Evolutionary conservation across 345 rosid genomes (phyloP).

Genomic region (Cardiospermum halicacabum): DNA sequence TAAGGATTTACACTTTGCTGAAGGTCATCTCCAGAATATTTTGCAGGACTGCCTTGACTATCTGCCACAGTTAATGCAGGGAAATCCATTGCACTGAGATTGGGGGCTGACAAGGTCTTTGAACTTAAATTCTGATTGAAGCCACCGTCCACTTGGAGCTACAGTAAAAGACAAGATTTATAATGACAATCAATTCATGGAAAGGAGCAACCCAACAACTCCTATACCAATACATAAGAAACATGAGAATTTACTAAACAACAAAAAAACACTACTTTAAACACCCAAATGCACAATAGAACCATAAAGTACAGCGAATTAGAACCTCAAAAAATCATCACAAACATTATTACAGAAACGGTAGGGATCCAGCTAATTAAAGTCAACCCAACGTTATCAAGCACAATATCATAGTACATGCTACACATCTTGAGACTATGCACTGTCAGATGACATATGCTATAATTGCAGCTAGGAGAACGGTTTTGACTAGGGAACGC

Average conservation of each 20-base stretch:
- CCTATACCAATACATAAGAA: background rate
- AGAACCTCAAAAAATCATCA: background rate
- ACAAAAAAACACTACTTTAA: background rate
- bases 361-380: constrained; percentile 7
- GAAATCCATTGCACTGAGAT: constrained; percentile 73
- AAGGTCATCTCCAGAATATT: constrained; percentile 66
- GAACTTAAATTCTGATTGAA: constrained; percentile 64
- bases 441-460: constrained; percentile 15
- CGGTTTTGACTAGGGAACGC: constrained; percentile 26
- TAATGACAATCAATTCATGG: constrained; percentile 4
- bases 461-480: constrained; percentile 24
- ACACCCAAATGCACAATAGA: background rate
- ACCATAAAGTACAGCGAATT: background rate
- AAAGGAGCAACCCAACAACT: background rate
- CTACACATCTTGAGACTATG: constrained; percentile 4
- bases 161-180: constrained; percentile 28
- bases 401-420: constrained; percentile 11
- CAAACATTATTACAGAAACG: background rate
- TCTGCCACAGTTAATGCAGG: constrained; percentile 68
- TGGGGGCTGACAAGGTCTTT: constrained; percentile 66
- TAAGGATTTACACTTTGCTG: constrained; percentile 57
- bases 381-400: constrained; percentile 10
- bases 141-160: constrained; percentile 94
- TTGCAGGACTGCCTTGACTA: constrained; percentile 50
- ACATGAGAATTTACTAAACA: background rate